Evolutionary conservation across 2,329 filamentous ascomycete genomes (phyloP).

Genomic region (Cercospora zeina): DNA sequence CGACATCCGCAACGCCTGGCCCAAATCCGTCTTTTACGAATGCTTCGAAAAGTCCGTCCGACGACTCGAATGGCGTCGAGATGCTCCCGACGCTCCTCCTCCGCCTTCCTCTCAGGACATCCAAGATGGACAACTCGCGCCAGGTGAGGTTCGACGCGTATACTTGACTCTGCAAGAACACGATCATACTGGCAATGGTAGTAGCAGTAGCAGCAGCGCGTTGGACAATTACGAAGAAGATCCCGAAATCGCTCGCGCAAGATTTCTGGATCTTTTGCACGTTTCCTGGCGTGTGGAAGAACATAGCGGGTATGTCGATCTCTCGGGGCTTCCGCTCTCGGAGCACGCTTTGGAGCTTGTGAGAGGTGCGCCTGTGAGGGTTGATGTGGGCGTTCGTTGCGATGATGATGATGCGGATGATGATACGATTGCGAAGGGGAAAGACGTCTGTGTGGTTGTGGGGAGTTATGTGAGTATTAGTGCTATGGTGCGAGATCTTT

Average conservation of each 20-base stretch:
- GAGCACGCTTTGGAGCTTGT: slow-evolving; percentile 24
- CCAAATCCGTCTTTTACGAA: slow-evolving; percentile 63
- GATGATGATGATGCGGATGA: no score
- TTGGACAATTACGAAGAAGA: slow-evolving; percentile 19
- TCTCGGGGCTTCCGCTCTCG: slow-evolving; percentile 24
- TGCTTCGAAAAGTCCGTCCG: slow-evolving; percentile 22
- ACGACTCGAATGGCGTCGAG: slow-evolving; percentile 8
- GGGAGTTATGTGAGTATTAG: slow-evolving; percentile 27
- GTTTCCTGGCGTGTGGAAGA: slow-evolving; percentile 30
- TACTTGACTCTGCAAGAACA: slow-evolving; percentile 21
- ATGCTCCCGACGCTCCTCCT: slow-evolving; percentile 12
- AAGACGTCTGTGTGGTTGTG: neutral
- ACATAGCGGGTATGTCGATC: slow-evolving; percentile 30
- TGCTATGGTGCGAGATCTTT: neutral
- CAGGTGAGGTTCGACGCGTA: slow-evolving; percentile 30
- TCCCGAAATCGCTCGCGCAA: slow-evolving; percentile 20
- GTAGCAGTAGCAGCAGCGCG: neutral
- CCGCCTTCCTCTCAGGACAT: slow-evolving; percentile 1
- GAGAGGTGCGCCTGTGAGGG: slow-evolving; percentile 21
- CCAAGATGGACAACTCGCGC: slow-evolving; percentile 21
- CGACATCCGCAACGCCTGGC: slow-evolving; percentile 89
- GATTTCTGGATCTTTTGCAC: slow-evolving; percentile 27
- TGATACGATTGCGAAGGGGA: no score
- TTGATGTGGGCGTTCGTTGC: neutral
- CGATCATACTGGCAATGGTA: no score